Evolutionary conservation across 768 basidiomycete genomes (phyloP), one percentile per base, ranked within the genome.

Genomic region (Clitopilus passeckerianus): DNA sequence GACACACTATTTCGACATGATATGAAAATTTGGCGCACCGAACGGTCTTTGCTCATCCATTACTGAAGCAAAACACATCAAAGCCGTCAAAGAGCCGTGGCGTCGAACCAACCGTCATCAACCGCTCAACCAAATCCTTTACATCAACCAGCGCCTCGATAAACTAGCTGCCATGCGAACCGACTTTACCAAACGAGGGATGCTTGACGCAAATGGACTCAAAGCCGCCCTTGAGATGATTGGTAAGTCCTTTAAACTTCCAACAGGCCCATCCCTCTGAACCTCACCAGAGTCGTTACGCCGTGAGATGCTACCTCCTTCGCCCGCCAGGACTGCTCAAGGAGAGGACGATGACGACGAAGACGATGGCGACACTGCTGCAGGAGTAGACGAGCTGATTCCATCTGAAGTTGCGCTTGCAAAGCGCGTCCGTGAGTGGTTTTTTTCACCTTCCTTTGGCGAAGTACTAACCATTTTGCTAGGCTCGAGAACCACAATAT

Each of bases 1-100:
- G 1, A 20, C 54, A 6, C 71, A 72, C 53, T 71, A 68, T 61
- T n/a, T 54, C n/a, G 18, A 20, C 0, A 59, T 63, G 1, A 70
- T 69, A 27, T 44, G 57, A 6, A 43, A 59, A 35, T 72, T 71
- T 60, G 69, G 70, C 4, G 64, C 67, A 1, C 68, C 69, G 2
- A 71, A 72, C 61, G 63, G 71, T 10, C 53, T 71, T 0, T 73
- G 71, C 41, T 70, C 71, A 0, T 72, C 72, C 14, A 72, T 72
- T 22, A 74, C 71, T 0, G 72, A 74, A 56, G 70, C 67, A 2
- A 70, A 69, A 43, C 70, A 72, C 41, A 70, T 71, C 43, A 63
- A 61, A 34, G 72, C 71, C 1, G 67, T 73, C 5, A 74, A 74
- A 56, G 59, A 72, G 14, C 74, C 72, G 0, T 77, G 74, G 74